These are phyloP conservation scores for Pisolithus marmoratus DNA, from an alignment of 768 basidiomycete genomes.

Conservation along the genomic window DNA sequence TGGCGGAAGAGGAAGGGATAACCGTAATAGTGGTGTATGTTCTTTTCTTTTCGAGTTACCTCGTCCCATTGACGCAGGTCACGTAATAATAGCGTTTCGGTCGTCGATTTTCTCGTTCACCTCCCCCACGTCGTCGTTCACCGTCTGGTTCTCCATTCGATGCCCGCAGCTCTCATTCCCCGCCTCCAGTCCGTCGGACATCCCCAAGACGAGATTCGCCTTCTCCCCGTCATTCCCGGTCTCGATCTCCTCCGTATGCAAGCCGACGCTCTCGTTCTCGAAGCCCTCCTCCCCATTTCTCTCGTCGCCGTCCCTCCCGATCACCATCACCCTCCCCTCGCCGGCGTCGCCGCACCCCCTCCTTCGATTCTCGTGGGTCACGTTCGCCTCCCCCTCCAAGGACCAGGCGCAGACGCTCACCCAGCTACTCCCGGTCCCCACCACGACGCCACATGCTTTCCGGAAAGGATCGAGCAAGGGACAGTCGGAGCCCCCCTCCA, in stretches of 20 bases:
- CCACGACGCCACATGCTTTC: conserved; percentile 16
- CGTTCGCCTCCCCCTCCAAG: conserved; percentile 38
- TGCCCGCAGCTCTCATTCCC: conserved; percentile 35
- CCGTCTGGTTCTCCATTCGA: conserved; percentile 32
- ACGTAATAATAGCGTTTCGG: conserved; percentile 31
- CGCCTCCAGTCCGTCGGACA: conserved; percentile 31
- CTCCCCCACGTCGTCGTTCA: conserved; percentile 45
- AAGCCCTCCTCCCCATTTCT: conserved; percentile 18
- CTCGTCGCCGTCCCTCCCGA: conserved; percentile 22
- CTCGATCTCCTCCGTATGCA: conserved; percentile 20
- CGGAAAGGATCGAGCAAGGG: conserved; percentile 18
- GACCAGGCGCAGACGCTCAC: conserved; percentile 33
- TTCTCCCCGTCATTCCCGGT: conserved; percentile 35
- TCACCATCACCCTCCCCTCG: conserved; percentile 20
- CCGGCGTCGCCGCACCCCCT: conserved; percentile 24
- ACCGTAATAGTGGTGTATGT: conserved; percentile 50
- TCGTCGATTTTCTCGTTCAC: conserved; percentile 43
- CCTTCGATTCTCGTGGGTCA: conserved; percentile 22
- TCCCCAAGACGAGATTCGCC: conserved; percentile 27
- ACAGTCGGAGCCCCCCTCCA: conserved; percentile 29
- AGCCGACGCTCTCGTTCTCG: conserved; percentile 18
- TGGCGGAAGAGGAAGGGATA: conserved; percentile 46
- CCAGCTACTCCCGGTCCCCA: conserved; percentile 25
- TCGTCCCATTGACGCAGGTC: conserved; percentile 7
- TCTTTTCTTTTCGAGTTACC: not conserved